phyloP scores from a whole-genome alignment of 495 filamentous ascomycete genomes.

The Trichoderma erinaceum region DNA sequence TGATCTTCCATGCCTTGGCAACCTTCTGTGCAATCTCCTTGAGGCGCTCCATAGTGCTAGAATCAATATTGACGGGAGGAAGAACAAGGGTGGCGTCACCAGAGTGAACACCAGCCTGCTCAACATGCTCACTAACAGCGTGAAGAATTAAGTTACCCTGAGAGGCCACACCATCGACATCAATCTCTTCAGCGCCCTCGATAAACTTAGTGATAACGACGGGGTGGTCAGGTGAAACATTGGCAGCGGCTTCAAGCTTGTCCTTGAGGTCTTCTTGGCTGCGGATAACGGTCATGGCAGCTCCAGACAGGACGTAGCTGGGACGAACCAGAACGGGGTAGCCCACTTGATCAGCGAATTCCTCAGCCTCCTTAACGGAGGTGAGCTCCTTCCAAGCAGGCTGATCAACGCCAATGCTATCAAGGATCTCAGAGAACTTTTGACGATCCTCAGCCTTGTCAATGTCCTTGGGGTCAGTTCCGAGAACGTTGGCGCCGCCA shows the following conservation, averaged over 20 bases:
- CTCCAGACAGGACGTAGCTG: conserved; percentile 95
- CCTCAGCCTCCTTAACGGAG: conserved; percentile 76
- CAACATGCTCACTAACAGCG: conserved; percentile 94
- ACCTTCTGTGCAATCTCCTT: conserved; percentile 96
- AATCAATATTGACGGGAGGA: conserved; percentile 74
- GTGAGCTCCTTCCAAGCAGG: conserved; percentile 97
- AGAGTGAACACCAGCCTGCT: conserved; percentile 96
- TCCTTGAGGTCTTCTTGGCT: conserved; percentile 83
- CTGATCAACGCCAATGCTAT: conserved; percentile 91
- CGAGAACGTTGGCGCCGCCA: conserved; percentile 81
- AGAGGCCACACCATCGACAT: conserved; percentile 91
- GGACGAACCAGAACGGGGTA: conserved; percentile 95
- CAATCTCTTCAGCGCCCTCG: conserved; percentile 94
- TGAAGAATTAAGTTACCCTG: conserved; percentile 83
- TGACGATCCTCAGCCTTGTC: conserved; percentile 96
- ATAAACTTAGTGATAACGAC: conserved; percentile 99
- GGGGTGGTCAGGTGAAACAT: conserved; percentile 93
- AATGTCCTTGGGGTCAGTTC: conserved; percentile 88
- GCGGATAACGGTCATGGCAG: conserved; percentile 98
- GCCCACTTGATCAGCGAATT: conserved; percentile 79
- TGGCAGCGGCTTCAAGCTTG: conserved; percentile 82
- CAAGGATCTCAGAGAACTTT: conserved; percentile 96
- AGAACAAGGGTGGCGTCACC: conserved; percentile 94
- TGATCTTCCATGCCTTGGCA: conserved; percentile 93
- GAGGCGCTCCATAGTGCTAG: conserved; percentile 68